A percentile compares a stretch with the other conserved stretches of the same genome.
Conservation (phyloP, 2,329 filamentous ascomycete genomes). For the Diaporthe caulivora region DNA sequence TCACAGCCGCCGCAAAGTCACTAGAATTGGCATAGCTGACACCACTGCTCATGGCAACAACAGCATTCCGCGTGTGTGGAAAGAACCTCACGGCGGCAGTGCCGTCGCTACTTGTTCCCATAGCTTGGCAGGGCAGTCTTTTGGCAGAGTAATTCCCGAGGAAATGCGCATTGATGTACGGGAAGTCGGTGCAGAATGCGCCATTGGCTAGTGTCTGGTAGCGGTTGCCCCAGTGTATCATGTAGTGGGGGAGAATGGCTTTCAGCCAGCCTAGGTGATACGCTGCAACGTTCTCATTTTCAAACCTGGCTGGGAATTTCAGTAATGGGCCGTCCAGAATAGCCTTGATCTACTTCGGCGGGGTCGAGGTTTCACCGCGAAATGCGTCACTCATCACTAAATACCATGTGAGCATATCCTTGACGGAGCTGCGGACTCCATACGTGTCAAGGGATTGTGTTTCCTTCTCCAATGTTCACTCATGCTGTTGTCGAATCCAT, state of each 20-base stretch:
- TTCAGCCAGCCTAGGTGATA: slow-evolving; percentile 6
- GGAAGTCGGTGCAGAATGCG: neutral
- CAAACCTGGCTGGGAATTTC: neutral
- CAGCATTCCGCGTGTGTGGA: slow-evolving; percentile 7
- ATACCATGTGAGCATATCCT: slow-evolving; percentile 5
- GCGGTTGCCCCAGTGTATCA: neutral
- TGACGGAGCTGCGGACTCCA: slow-evolving; percentile 1
- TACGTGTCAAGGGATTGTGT: neutral
- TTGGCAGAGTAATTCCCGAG: neutral
- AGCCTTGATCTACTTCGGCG: neutral
- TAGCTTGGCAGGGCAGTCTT: neutral
- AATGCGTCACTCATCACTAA: neutral
- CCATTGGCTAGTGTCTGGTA: slow-evolving; percentile 8
- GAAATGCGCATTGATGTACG: neutral
- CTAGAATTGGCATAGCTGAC: slow-evolving; percentile 1
- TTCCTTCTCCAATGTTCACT: neutral
- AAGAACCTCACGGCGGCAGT: slow-evolving; percentile 2
- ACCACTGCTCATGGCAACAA: slow-evolving; percentile 11
- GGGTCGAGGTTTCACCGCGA: neutral
- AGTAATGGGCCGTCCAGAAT: neutral
- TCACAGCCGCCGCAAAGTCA: neutral
- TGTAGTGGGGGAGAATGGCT: neutral
- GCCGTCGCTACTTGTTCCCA: neutral
- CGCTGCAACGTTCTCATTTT: neutral
- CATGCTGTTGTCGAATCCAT: neutral